Base-by-base conservation (phyloP, 2,329 filamentous ascomycete genomes). In the Domatiomyces catenatus region DNA sequence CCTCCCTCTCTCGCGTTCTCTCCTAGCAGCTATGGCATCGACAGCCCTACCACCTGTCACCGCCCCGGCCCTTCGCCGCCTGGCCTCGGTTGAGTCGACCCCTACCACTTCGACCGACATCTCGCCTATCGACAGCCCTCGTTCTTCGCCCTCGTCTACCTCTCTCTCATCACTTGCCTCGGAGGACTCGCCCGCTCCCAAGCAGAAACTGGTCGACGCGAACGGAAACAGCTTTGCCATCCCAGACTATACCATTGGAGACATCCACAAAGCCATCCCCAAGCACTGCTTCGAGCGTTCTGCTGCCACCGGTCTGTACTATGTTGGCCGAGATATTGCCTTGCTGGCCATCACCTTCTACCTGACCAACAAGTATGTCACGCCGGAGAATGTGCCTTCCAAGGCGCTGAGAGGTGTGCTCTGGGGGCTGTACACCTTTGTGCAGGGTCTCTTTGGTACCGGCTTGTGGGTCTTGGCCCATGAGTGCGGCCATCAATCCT, bases 251-350 rank as follows among this genome's bases (percentile, higher is more conserved):
- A 94, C 88, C 65, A 94, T 98, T 77, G 94, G 94, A 76, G 80
- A 98, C 66, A 90, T 98, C 66, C 83, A 87, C 63, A 85, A 94
- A 71, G 92, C 92, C 66, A 98, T 98, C 60, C 92, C 92, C 58
- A 87, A 89, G 70, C 92, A 95, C 76, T 98, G 92, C 78, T 96
- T 84, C 69, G 76, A 95, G 74, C 84, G 92, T 54, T 94, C 86
- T 46, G 85, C 79, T 54, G 66, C 79, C 58, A 80, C 72, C 58
- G 84, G 89, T 58, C 74, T 95, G 65, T 71, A 66, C 63, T 96
- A 96, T 70, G 89, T 96, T 61, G 76, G 80, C 63, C 82, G 90
- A 55, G 92, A 98, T 69, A 66, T 93, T 45, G 68, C 73, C 58
- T 79, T 75, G 60, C 73, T 96, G 39, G 82, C 76, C 44, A 71